Evolutionary conservation across 2,329 filamentous ascomycete species (phyloP).

Genomic region (Pezicula carpinea): DNA sequence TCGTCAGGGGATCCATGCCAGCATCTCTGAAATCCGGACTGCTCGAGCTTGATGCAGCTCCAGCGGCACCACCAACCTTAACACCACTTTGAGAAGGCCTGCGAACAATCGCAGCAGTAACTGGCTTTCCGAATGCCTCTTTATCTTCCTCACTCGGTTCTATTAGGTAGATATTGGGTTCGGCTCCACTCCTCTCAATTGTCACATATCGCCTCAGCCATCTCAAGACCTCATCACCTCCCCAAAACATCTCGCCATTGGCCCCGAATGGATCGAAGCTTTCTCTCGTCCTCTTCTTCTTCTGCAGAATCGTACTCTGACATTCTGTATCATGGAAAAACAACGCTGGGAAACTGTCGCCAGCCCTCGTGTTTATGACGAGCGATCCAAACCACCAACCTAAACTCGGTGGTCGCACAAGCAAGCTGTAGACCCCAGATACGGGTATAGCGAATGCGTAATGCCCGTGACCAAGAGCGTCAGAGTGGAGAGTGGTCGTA

Average conservation of each 20-base stretch:
- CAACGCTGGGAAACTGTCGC: conserved; percentile 89
- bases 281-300: conserved; percentile 78
- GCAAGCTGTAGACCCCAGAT: conserved; percentile 82
- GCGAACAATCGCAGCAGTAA: conserved; percentile 37
- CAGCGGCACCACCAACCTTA: conserved; percentile 32
- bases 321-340: conserved; percentile 99
- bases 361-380: conserved; percentile 84
- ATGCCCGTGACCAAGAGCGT: conserved; percentile 62
- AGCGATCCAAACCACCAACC: conserved; percentile 99
- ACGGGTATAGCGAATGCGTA: conserved; percentile 92
- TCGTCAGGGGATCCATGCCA: conserved; percentile 87
- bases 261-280: conserved; percentile 88
- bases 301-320: conserved; percentile 89
- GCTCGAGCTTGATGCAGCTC: conserved; percentile 31
- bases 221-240: conserved; percentile 87
- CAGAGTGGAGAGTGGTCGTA: conserved; percentile 71
- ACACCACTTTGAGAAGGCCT: conserved; percentile 29
- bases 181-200: conserved; percentile 78
- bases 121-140: conserved; percentile 57
- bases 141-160: conserved; percentile 84
- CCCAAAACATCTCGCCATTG: conserved; percentile 89
- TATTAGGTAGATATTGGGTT: conserved; percentile 86
- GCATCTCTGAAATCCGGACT: conserved; percentile 47
- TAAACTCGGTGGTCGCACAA: conserved; percentile 84
- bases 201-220: conserved; percentile 84